A percentile compares a stretch with the other conserved stretches of the same genome.
These are phyloP conservation scores for Crithidia bombi DNA, from an alignment of 208 protist genomes.

Conservation along the genomic window DNA sequence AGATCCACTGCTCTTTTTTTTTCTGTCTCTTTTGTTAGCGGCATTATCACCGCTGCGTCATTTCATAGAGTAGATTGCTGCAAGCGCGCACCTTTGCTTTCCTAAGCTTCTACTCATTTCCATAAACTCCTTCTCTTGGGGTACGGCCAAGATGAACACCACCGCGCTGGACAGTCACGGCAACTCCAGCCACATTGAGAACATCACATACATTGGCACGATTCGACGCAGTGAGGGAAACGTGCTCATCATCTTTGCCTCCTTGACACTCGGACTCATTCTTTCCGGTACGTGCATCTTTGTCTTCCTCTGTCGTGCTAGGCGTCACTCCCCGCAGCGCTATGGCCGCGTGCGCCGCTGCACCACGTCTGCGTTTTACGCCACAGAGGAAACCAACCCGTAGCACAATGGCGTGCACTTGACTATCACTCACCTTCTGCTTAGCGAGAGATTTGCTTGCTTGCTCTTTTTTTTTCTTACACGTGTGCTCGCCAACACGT, in stretches of 20 bases:
- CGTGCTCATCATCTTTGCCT: constrained; percentile 42
- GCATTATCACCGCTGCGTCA: too few species aligned
- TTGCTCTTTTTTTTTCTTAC: too few species aligned
- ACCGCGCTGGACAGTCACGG: not conserved
- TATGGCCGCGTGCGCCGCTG: constrained; percentile 37
- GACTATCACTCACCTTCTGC: too few species aligned
- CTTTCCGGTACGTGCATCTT: constrained; percentile 33
- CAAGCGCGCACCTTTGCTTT: too few species aligned
- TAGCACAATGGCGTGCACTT: too few species aligned
- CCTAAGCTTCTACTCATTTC: not conserved
- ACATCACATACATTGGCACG: constrained; percentile 29
- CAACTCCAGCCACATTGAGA: constrained; percentile 3
- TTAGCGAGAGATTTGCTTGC: too few species aligned
- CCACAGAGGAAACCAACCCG: not conserved
- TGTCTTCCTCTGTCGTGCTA: constrained; percentile 28
- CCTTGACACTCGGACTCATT: constrained; percentile 42
- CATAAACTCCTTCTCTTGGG: not conserved
- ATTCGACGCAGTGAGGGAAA: constrained; percentile 38
- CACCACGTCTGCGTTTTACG: not conserved
- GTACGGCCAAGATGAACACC: not conserved
- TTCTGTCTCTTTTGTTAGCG: too few species aligned
- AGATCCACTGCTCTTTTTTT: too few species aligned
- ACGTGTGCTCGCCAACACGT: too few species aligned
- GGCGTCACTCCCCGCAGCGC: constrained; percentile 18
- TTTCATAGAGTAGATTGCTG: too few species aligned